These are phyloP conservation scores for Populus tremula DNA, from an alignment of 345 rosid genomes.

Conservation along the genomic window DNA sequence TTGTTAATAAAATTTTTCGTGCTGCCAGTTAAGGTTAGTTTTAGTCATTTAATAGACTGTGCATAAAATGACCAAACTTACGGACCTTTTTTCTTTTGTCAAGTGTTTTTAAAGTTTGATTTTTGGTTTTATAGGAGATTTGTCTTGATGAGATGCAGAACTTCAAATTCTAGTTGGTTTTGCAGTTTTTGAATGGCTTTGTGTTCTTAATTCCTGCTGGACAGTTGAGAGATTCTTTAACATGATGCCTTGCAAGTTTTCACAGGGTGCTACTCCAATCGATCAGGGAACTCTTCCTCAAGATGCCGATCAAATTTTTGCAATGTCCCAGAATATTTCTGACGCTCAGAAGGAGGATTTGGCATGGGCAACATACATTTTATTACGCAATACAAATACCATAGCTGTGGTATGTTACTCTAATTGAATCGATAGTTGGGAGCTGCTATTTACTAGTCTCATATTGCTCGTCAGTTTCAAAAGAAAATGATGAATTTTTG, in stretches of 20 bases:
- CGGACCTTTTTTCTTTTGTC: no score
- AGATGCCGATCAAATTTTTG: slow-evolving; percentile 62
- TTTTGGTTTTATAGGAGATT: no score
- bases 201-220: no score
- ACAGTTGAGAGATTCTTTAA: neutral
- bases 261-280: slow-evolving; percentile 52
- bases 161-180: no score
- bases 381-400: slow-evolving; percentile 76
- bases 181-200: no score
- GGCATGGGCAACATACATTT: slow-evolving; percentile 86
- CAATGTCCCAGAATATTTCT: slow-evolving; percentile 50
- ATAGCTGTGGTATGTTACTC: slow-evolving; percentile 53
- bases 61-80: no score
- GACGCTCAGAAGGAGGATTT: slow-evolving; percentile 58
- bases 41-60: no score
- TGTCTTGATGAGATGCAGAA: no score
- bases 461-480: neutral
- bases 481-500: no score
- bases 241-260: slow-evolving; percentile 2
- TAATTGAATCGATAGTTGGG: neutral
- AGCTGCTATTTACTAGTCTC: neutral
- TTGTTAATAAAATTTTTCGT: no score
- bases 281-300: slow-evolving; percentile 54
- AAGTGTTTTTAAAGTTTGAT: no score
- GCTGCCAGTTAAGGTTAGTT: no score